Conservation (phyloP, 306 rosid genomes). For the Geum urbanum region DNA sequence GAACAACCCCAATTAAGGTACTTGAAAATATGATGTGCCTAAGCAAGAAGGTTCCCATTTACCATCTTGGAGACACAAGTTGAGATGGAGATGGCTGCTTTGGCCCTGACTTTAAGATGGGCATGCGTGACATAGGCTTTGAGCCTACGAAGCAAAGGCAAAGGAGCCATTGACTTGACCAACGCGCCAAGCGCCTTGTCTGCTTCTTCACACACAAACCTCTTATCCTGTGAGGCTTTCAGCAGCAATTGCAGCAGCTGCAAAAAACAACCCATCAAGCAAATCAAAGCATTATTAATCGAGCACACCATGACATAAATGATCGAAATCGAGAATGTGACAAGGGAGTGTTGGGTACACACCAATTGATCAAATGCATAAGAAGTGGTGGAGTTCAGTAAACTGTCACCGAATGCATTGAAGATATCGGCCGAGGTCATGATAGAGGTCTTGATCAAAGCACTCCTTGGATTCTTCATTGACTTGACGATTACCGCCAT, state of each 20-base stretch:
- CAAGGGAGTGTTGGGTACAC: conserved; percentile 3
- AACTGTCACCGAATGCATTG: conserved; percentile 61
- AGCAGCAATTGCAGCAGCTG: conserved; percentile 76
- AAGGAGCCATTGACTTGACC: conserved; percentile 67
- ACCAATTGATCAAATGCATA: conserved; percentile 78
- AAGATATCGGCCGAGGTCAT: conserved; percentile 86
- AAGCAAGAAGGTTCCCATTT: too few species aligned
- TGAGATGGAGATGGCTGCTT: conserved; percentile 64
- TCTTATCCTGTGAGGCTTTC: conserved; percentile 87
- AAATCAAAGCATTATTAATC: conserved; percentile 11
- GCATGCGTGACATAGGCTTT: conserved; percentile 50
- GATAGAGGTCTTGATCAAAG: conserved; percentile 85
- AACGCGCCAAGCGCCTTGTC: conserved; percentile 57
- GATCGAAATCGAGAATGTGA: neutral
- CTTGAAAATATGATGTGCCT: too few species aligned
- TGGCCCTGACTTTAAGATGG: conserved; percentile 80
- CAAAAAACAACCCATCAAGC: conserved; percentile 21
- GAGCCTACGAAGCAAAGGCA: conserved; percentile 62
- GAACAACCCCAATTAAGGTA: neutral
- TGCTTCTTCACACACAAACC: conserved; percentile 94
- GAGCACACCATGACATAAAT: too few species aligned
- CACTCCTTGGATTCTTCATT: conserved; percentile 93
- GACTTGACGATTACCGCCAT: conserved; percentile 63
- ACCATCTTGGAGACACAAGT: conserved; percentile 84
- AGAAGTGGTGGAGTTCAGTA: conserved; percentile 52